Conservation (phyloP, 2,329 filamentous ascomycete genomes). For the Mollisiaceae sp. region DNA sequence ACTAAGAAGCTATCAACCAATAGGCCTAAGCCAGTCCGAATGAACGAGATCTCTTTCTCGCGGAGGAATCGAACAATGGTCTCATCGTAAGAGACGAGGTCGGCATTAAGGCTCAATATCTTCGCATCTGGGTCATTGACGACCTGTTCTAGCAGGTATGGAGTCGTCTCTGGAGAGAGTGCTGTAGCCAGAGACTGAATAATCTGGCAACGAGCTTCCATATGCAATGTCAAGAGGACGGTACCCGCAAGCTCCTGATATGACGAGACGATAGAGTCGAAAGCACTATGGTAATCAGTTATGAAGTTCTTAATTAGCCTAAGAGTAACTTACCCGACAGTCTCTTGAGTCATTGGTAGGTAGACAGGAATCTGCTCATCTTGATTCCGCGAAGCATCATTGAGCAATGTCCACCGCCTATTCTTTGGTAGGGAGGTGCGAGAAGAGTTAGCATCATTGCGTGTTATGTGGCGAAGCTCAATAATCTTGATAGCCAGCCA, state of each 20-base stretch:
- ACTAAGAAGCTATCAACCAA: slow-evolving; percentile 84
- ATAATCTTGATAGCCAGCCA: slow-evolving; percentile 87
- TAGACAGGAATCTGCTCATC: slow-evolving; percentile 74
- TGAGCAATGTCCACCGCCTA: slow-evolving; percentile 83
- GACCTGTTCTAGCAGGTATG: slow-evolving; percentile 71
- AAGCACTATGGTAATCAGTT: slow-evolving; percentile 58
- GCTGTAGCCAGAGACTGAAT: slow-evolving; percentile 75
- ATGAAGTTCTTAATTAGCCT: slow-evolving; percentile 10
- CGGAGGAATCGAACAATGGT: slow-evolving; percentile 77
- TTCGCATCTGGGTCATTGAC: slow-evolving; percentile 79
- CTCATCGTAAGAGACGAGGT: slow-evolving; percentile 87
- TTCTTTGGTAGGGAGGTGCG: slow-evolving; percentile 48
- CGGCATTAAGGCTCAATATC: slow-evolving; percentile 82
- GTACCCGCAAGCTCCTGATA: slow-evolving; percentile 81
- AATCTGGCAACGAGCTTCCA: slow-evolving; percentile 86
- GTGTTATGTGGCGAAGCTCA: slow-evolving; percentile 82
- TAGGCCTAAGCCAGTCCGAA: slow-evolving; percentile 75
- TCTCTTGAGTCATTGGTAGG: slow-evolving; percentile 86
- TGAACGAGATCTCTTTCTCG: slow-evolving; percentile 71
- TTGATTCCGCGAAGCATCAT: slow-evolving; percentile 61
- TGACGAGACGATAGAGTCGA: slow-evolving; percentile 84
- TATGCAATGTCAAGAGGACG: slow-evolving; percentile 83
- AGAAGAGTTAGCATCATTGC: slow-evolving; percentile 71
- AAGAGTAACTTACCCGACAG: slow-evolving; percentile 67
- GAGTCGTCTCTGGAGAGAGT: slow-evolving; percentile 63